A percentile compares a stretch with the other conserved stretches of the same genome.
Conservation (phyloP, 257 asterid species). For the Solanum piurae region DNA sequence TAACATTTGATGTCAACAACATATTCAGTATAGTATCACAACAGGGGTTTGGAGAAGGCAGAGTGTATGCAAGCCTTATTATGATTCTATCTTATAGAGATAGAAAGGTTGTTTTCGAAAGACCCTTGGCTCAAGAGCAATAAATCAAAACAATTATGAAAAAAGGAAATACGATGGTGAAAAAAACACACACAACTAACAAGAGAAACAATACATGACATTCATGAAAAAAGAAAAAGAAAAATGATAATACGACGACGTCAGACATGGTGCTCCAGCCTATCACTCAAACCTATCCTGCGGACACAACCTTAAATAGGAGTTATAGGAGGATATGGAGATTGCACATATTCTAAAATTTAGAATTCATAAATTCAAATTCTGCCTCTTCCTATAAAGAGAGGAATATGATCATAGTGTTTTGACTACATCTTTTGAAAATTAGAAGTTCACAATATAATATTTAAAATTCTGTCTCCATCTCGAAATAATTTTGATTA, state of each 20-base stretch:
- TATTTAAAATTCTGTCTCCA: background rate
- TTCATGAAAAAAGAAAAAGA: background rate
- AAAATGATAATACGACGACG: background rate
- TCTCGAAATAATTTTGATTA: background rate
- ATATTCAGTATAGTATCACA: background rate
- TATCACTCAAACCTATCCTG: background rate
- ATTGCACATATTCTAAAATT: rapidly evolving
- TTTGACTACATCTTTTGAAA: background rate
- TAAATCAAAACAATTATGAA: background rate
- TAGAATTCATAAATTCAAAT: background rate
- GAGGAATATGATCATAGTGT: background rate
- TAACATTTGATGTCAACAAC: background rate
- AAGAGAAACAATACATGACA: background rate
- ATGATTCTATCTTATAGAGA: background rate
- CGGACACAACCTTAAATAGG: background rate
- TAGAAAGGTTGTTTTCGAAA: rapidly evolving
- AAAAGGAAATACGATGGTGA: background rate
- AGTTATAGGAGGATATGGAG: background rate
- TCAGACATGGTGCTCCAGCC: background rate
- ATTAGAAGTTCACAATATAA: background rate
- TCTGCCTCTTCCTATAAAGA: rapidly evolving
- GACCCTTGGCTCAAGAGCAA: background rate
- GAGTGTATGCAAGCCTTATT: too few relatives aligned
- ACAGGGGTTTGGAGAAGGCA: rapidly evolving
- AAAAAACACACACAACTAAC: background rate